Conservation (phyloP, 371 early-diverging fungal genomes). For the Globomyces sp. region DNA sequence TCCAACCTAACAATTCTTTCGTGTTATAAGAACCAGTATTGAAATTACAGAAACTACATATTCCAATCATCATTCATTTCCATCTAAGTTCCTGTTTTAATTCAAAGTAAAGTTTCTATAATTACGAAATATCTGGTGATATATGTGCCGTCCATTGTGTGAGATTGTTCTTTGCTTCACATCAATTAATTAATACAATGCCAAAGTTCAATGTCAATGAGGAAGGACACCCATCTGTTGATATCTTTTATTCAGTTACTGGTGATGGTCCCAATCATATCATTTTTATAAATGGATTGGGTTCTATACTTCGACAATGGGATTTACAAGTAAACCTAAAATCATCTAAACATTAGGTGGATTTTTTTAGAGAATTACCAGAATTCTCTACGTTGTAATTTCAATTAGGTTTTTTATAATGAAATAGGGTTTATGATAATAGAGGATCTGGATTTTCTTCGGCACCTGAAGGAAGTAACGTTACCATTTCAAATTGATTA, state of each 20-base stretch:
- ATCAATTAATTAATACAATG: neutral
- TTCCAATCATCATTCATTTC: too few species aligned
- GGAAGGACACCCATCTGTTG: slow-evolving; percentile 14
- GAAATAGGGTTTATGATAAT: slow-evolving; percentile 28
- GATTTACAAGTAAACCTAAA: slow-evolving; percentile 22
- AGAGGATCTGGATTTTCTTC: slow-evolving; percentile 28
- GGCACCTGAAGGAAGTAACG: neutral
- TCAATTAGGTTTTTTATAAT: too few species aligned
- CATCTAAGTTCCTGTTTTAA: too few species aligned
- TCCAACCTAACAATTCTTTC: too few species aligned
- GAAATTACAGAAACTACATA: too few species aligned
- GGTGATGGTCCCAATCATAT: slow-evolving; percentile 30
- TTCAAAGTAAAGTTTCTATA: too few species aligned
- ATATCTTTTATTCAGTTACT: slow-evolving; percentile 21
- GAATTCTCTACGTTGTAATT: slow-evolving; percentile 16
- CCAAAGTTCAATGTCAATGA: slow-evolving; percentile 14
- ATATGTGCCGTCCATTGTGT: too few species aligned
- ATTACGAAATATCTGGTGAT: too few species aligned
- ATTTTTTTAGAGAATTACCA: slow-evolving; percentile 23
- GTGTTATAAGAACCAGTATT: too few species aligned
- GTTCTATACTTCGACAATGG: slow-evolving; percentile 38
- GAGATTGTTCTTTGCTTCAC: too few species aligned
- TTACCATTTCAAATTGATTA: too few species aligned
- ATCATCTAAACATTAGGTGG: neutral
- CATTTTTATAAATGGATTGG: slow-evolving; percentile 32